phyloP scores from a whole-genome alignment of 208 protist genomes.

The Leishmania gerbilli region DNA sequence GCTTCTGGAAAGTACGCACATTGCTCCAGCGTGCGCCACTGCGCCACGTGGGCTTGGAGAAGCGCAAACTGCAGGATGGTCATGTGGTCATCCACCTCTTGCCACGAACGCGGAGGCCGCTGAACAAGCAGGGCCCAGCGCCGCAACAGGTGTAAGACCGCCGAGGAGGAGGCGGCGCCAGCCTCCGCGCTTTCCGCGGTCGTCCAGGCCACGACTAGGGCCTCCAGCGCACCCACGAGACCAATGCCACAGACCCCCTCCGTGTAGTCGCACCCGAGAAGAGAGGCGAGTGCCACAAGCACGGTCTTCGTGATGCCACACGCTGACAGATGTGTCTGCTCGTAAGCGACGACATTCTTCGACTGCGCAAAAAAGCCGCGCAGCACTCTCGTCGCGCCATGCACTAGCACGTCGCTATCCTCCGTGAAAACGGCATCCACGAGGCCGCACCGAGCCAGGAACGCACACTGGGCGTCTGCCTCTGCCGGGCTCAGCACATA shows the following conservation, averaged over 20 bases:
- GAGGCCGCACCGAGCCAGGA: conserved; percentile 68
- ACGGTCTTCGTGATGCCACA: conserved; percentile 82
- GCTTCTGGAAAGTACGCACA: conserved; percentile 44
- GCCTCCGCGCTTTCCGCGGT: conserved; percentile 1
- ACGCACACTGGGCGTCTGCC: conserved; percentile 95
- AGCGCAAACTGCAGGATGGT: conserved; percentile 52
- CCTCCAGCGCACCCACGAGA: conserved; percentile 60
- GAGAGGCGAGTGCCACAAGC: conserved; percentile 88
- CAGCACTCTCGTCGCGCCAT: conserved; percentile 92
- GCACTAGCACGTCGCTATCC: conserved; percentile 96
- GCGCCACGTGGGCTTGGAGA: conserved; percentile 18
- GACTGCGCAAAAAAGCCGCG: conserved; percentile 89
- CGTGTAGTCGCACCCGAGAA: conserved; percentile 97
- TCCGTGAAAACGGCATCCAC: conserved; percentile 96
- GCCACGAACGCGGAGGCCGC: conserved; percentile 31
- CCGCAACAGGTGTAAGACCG: conserved; percentile 39
- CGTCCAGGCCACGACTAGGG: conserved; percentile 57
- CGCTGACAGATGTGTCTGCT: conserved; percentile 50
- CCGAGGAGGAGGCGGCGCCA: conserved; percentile 16
- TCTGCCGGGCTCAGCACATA: conserved; percentile 90
- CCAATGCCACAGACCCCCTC: conserved; percentile 92
- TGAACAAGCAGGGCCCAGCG: conserved; percentile 44
- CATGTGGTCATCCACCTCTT: conserved; percentile 45
- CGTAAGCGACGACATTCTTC: conserved; percentile 71
- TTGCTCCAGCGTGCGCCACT: conserved; percentile 52